Base-by-base conservation (phyloP, 345 rosid genomes). In the Citropsis articulata region DNA sequence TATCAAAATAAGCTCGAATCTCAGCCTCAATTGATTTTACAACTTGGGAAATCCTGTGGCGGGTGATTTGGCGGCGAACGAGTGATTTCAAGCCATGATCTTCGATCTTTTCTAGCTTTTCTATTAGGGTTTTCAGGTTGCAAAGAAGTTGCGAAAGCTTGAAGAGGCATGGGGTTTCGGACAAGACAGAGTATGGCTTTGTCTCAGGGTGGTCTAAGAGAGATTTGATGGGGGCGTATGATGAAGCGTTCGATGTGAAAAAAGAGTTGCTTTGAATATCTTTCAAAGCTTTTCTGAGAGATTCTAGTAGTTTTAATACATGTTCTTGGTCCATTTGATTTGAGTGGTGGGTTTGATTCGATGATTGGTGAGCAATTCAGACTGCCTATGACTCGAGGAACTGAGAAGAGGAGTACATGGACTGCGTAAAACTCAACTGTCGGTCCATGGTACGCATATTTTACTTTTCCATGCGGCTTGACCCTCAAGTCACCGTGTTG, bases 231-330 rank as follows among this genome's bases (percentile, higher is more conserved):
- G 79, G 0, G 35, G 67, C 79, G 19, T 76, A 80, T 76, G 84
- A 80, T 79, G 84, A 71, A 35, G 68, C 31, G 69, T 77, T 50
- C 50, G 76, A 67, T 7, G 83, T 30, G 79, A 85, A 86, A 69
- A 86, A 28, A 63, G 89, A 77, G 27, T 45, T 75, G 84, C 45
- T 78, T 64, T 84, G 90, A 27, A 89, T 85, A 72, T 83, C 85
- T 80, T 73, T 86, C 7, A 86, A 81, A 35, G 86, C 80, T 69
- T 68, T 76, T 75, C 75, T 80, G 21, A 89, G 79, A 72, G 83
- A 45, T 60, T 83, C 75, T 1, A 88, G 82, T 28, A 77, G 36
- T 2, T 56, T 9, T 61, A 77, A 65, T 9, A 80, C 28, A 33
- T 66, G 67, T 13, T 27, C 36, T 33, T 31, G 72, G 65, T 78